phyloP scores from a whole-genome alignment of 2,329 filamentous ascomycete genomes.

The Graphiopsis chlorocephala region DNA sequence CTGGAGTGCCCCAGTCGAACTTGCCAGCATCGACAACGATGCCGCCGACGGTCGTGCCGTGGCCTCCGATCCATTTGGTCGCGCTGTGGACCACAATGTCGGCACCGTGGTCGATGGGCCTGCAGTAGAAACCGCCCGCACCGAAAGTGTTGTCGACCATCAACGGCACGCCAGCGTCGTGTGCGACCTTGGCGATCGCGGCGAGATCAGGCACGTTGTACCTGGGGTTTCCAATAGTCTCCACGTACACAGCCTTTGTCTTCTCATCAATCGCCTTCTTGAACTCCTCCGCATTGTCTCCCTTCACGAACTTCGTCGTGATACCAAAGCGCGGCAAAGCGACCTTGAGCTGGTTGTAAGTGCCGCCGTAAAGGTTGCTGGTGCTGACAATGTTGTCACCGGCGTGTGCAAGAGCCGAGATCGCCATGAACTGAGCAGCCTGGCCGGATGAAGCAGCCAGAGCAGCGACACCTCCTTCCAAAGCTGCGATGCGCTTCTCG shows the following conservation, averaged over 20 bases:
- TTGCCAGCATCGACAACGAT: constrained; percentile 84
- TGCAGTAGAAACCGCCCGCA: constrained; percentile 82
- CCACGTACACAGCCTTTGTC: constrained; percentile 88
- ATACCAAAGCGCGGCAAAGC: constrained; percentile 84
- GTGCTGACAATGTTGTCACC: constrained; percentile 95
- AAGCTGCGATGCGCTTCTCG: constrained; percentile 91
- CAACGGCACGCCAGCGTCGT: constrained; percentile 59
- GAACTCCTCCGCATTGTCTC: constrained; percentile 77
- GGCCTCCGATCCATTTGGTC: constrained; percentile 96
- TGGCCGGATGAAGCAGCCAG: constrained; percentile 84
- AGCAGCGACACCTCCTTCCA: constrained; percentile 87
- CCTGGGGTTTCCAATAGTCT: constrained; percentile 89
- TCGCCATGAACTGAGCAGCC: constrained; percentile 86
- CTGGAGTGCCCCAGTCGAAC: constrained; percentile 89
- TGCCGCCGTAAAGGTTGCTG: constrained; percentile 87
- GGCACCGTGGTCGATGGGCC: constrained; percentile 84
- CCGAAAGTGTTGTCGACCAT: constrained; percentile 93
- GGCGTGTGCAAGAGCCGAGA: constrained; percentile 76
- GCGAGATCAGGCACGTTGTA: constrained; percentile 93
- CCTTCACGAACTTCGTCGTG: constrained; percentile 79
- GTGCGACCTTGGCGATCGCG: constrained; percentile 77
- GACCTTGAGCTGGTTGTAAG: constrained; percentile 97
- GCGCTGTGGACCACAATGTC: constrained; percentile 94
- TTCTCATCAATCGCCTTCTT: constrained; percentile 81
- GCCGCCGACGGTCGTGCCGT: constrained; percentile 83